Conservation (phyloP, 1,139 yeast species). For the Blastobotrys persicus region DNA sequence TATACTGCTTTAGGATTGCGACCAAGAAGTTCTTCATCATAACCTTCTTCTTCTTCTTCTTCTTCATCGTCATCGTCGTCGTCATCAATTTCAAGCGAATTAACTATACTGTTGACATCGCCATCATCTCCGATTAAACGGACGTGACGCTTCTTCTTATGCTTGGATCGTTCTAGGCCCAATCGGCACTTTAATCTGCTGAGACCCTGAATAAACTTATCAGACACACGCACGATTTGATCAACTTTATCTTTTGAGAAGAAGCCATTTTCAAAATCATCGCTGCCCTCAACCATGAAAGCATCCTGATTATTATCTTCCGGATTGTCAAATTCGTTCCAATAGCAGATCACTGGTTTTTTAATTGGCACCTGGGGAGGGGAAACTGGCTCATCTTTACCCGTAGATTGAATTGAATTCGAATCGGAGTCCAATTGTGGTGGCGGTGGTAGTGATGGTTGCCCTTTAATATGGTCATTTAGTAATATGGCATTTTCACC, state of each 20-base stretch:
- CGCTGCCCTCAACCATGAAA: constrained; percentile 36
- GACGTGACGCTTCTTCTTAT: constrained; percentile 1
- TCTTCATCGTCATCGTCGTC: constrained; percentile 22
- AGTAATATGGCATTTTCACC: constrained; percentile 15
- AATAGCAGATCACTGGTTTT: constrained; percentile 49
- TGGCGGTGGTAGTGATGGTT: background rate
- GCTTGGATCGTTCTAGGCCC: constrained; percentile 14
- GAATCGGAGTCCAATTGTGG: background rate
- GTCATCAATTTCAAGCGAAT: constrained; percentile 12
- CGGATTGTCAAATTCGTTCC: constrained; percentile 74
- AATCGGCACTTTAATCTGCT: constrained; percentile 17
- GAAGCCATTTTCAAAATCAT: constrained; percentile 28
- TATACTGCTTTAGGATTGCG: constrained; percentile 10
- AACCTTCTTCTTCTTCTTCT: constrained; percentile 22
- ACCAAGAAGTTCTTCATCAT: constrained; percentile 15
- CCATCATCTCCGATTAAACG: constrained; percentile 15
- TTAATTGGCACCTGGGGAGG: constrained; percentile 20
- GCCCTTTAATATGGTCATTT: too few species aligned
- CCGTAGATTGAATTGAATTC: background rate
- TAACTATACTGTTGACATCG: constrained; percentile 16
- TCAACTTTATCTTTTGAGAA: constrained; percentile 41
- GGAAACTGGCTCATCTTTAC: background rate
- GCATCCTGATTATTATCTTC: constrained; percentile 42
- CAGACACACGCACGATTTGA: constrained; percentile 28
- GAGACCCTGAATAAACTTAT: constrained; percentile 23